Evolutionary conservation across 2,329 filamentous ascomycete species (phyloP).

Genomic region (Mycosphaerella sp.): DNA sequence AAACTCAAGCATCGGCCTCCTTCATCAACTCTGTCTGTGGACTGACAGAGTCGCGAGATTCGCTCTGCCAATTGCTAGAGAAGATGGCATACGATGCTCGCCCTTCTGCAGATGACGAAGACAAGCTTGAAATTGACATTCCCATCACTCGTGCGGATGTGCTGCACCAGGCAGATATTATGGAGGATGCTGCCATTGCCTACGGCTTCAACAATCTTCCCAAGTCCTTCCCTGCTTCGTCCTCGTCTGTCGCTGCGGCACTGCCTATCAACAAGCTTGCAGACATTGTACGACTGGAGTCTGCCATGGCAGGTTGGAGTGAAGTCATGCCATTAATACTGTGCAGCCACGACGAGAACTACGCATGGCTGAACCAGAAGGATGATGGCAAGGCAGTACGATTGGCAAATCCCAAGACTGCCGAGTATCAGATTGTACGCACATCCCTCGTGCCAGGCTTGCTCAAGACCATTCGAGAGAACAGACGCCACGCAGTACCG

Average conservation of each 20-base stretch:
- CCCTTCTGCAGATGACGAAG: conserved; percentile 62
- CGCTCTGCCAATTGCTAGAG: conserved; percentile 70
- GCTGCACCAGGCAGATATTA: conserved; percentile 93
- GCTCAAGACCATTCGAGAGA: conserved; percentile 88
- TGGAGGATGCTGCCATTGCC: conserved; percentile 95
- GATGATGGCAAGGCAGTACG: conserved; percentile 78
- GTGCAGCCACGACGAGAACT: conserved; percentile 98
- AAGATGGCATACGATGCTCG: conserved; percentile 85
- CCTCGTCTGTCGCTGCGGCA: conserved; percentile 77
- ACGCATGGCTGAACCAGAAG: conserved; percentile 83
- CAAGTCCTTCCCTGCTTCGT: conserved; percentile 76
- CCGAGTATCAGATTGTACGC: conserved; percentile 87
- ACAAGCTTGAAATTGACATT: conserved; percentile 67
- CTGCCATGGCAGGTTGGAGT: conserved; percentile 90
- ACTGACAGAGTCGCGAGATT: conserved; percentile 63
- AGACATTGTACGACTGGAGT: conserved; percentile 83
- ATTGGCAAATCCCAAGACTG: conserved; percentile 86
- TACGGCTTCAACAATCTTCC: conserved; percentile 98
- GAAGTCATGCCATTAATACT: conserved; percentile 95
- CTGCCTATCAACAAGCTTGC: conserved; percentile 88
- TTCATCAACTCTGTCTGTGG: conserved; percentile 95
- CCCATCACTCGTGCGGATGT: conserved; percentile 90
- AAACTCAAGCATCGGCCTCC: conserved; percentile 74
- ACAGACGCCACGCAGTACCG: conserved; percentile 79
- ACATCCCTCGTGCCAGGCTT: conserved; percentile 80